Conservation (phyloP, 352 stramenopile genomes). For the Pythium plurisporium region DNA sequence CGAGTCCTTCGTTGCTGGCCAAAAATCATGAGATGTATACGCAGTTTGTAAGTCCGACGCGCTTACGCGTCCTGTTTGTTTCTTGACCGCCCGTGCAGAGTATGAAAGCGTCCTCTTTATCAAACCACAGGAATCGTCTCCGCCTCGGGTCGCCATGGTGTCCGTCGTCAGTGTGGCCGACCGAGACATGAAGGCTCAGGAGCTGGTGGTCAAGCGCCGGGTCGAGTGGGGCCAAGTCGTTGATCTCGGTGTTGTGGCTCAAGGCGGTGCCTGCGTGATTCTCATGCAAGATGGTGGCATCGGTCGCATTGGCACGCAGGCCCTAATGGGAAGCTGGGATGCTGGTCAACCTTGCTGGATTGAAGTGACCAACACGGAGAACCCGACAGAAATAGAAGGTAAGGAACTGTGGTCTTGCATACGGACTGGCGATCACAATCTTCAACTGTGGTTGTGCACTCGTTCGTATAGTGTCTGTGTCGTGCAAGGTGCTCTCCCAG, state of each 20-base stretch:
- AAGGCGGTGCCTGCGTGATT: constrained; percentile 75
- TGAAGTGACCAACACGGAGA: constrained; percentile 57
- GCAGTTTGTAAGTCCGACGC: constrained; percentile 61
- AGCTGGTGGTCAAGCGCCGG: constrained; percentile 71
- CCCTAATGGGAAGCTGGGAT: constrained; percentile 83
- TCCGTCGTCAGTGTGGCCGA: constrained; percentile 66
- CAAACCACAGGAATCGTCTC: constrained; percentile 62
- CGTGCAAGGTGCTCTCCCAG: constrained; percentile 64
- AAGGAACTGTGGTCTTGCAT: not conserved
- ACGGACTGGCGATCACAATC: not conserved
- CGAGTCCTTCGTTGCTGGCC: constrained; percentile 66
- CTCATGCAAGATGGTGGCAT: constrained; percentile 67
- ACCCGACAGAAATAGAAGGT: constrained; percentile 72
- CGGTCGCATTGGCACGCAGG: constrained; percentile 73
- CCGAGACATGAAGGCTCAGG: constrained; percentile 47
- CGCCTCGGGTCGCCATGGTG: constrained; percentile 67
- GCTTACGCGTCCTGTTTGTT: constrained; percentile 23
- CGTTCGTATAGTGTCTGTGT: constrained; percentile 47
- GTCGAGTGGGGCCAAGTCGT: constrained; percentile 62
- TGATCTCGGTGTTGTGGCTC: constrained; percentile 71
- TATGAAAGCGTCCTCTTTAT: constrained; percentile 78
- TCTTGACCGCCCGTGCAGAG: constrained; percentile 29
- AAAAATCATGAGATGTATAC: constrained; percentile 76
- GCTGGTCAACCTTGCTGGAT: constrained; percentile 73
- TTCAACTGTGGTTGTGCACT: not conserved